These are phyloP conservation scores for Secale cereale DNA, from an alignment of 176 grass and related monocot genomes.

Conservation along the genomic window DNA sequence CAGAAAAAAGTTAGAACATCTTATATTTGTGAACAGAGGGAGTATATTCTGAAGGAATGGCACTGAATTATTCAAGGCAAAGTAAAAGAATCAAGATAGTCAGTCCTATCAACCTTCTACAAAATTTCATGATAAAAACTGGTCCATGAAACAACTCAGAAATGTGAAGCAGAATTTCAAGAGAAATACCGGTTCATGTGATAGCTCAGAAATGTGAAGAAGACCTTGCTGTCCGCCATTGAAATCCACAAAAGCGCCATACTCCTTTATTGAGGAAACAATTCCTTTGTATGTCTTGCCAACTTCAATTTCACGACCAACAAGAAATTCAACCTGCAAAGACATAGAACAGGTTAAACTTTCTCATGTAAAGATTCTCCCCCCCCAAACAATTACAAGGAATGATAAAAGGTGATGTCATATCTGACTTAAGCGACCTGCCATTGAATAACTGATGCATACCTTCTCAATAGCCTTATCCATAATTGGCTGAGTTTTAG, in stretches of 20 bases:
- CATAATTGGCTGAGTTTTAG: conserved; percentile 88
- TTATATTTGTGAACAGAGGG: no score
- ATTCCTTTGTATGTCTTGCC: conserved; percentile 78
- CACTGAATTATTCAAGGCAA: neutral
- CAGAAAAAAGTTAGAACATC: no score
- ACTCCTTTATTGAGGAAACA: conserved; percentile 87
- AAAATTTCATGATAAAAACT: conserved; percentile 45
- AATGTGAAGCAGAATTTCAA: conserved; percentile 62
- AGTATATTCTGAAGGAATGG: neutral
- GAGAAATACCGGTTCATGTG: conserved; percentile 82
- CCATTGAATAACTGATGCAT: conserved; percentile 17
- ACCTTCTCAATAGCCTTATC: conserved; percentile 94
- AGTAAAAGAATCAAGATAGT: neutral
- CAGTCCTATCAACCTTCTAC: neutral
- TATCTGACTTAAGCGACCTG: conserved; percentile 17
- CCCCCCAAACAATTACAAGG: neutral
- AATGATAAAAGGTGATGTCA: neutral
- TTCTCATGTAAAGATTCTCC: neutral
- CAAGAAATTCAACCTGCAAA: conserved; percentile 79
- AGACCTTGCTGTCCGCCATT: conserved; percentile 96
- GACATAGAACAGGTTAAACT: neutral
- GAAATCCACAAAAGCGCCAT: conserved; percentile 96
- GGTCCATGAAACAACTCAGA: conserved; percentile 79
- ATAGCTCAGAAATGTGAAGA: conserved; percentile 96
- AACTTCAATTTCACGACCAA: conserved; percentile 90